These are phyloP conservation scores for Obba rivulosa DNA, from an alignment of 768 basidiomycete species.

Conservation along the genomic window DNA sequence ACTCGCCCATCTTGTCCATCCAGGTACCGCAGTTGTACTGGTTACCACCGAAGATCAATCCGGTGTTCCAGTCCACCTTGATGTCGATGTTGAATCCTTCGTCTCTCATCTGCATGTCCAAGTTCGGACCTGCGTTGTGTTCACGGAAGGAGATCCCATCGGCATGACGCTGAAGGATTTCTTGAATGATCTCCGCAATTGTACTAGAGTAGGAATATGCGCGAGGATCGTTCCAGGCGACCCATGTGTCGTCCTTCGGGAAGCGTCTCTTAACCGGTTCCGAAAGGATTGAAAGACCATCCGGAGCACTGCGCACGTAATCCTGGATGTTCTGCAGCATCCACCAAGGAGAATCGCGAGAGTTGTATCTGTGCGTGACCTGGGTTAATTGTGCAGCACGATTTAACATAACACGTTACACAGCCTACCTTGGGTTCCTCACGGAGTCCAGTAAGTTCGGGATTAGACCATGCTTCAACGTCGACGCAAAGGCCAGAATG, in stretches of 20 bases:
- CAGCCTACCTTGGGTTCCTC: slow-evolving; percentile 67
- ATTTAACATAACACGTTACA: neutral
- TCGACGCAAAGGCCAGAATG: slow-evolving; percentile 89
- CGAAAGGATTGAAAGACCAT: slow-evolving; percentile 73
- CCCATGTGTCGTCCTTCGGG: slow-evolving; percentile 91
- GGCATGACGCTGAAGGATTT: slow-evolving; percentile 92
- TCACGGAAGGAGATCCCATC: slow-evolving; percentile 91
- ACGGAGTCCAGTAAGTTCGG: slow-evolving; percentile 93
- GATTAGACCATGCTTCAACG: slow-evolving; percentile 92
- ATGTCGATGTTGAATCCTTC: slow-evolving; percentile 93
- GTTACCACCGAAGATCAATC: slow-evolving; percentile 86
- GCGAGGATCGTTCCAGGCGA: slow-evolving; percentile 78
- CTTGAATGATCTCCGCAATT: slow-evolving; percentile 93
- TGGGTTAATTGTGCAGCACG: neutral
- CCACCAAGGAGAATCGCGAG: slow-evolving; percentile 98
- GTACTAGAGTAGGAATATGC: slow-evolving; percentile 82
- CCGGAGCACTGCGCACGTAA: slow-evolving; percentile 78
- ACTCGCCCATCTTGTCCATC: slow-evolving; percentile 99
- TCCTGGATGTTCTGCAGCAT: slow-evolving; percentile 99
- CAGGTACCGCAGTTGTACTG: slow-evolving; percentile 85
- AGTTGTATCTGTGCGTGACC: slow-evolving; percentile 71
- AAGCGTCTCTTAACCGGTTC: slow-evolving; percentile 90
- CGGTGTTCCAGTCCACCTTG: slow-evolving; percentile 93
- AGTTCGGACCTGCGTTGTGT: slow-evolving; percentile 91
- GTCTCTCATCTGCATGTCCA: slow-evolving; percentile 96